Evolutionary conservation across 2,329 filamentous ascomycete species (phyloP).

Genomic region (Monosporascus sp.): DNA sequence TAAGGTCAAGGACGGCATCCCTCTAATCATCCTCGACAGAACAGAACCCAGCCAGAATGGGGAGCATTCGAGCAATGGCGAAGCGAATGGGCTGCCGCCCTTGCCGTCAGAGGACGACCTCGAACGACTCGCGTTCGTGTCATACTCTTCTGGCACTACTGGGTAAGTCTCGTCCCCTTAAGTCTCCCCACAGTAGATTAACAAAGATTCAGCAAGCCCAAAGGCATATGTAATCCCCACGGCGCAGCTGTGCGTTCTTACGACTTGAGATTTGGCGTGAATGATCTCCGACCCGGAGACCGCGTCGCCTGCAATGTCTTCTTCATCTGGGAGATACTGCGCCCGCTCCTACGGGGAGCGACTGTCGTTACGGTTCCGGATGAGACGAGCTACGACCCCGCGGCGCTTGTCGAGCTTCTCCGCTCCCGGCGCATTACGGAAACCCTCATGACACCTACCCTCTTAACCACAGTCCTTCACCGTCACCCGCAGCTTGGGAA

Average conservation of each 20-base stretch:
- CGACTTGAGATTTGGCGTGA: slow-evolving; percentile 63
- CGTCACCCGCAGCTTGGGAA: slow-evolving; percentile 60
- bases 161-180: slow-evolving; percentile 33
- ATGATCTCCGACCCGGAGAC: slow-evolving; percentile 65
- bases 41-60: slow-evolving; percentile 23
- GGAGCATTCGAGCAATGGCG: slow-evolving; percentile 18
- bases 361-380: slow-evolving; percentile 73
- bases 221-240: slow-evolving; percentile 77
- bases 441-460: slow-evolving; percentile 77
- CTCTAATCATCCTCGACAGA: slow-evolving; percentile 61
- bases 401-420: slow-evolving; percentile 66
- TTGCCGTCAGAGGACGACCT: slow-evolving; percentile 61
- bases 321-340: slow-evolving; percentile 80
- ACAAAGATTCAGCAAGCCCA: slow-evolving; percentile 45
- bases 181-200: background rate
- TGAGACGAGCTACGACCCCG: slow-evolving; percentile 71
- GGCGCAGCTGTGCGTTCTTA: slow-evolving; percentile 69
- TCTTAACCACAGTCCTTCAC: slow-evolving; percentile 68
- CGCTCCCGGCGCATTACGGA: slow-evolving; percentile 64
- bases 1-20: slow-evolving; percentile 58
- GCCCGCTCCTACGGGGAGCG: slow-evolving; percentile 68
- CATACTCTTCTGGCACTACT: slow-evolving; percentile 73
- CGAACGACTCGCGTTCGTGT: slow-evolving; percentile 72
- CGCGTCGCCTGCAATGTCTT: slow-evolving; percentile 85
- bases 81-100: slow-evolving; percentile 39